Conservation (phyloP, 345 rosid genomes). For the Salix arbutifolia region DNA sequence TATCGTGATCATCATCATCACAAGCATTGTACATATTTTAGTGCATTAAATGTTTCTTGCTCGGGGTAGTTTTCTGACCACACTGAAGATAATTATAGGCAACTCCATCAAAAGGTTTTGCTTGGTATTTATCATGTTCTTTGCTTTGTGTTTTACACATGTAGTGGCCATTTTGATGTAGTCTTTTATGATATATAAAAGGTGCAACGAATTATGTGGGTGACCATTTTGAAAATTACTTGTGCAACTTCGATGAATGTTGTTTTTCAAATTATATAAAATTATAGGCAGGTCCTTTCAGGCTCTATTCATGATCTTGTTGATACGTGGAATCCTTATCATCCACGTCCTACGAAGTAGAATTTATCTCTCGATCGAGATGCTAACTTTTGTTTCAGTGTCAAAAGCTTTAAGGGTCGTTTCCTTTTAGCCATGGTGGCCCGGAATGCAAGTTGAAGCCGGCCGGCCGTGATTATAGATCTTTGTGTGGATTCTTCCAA, state of each 20-base stretch:
- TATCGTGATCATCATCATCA: no score
- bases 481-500: slow-evolving; percentile 2
- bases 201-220: neutral
- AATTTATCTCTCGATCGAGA: slow-evolving; percentile 7
- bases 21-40: no score
- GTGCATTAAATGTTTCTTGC: no score
- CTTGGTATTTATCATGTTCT: neutral
- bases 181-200: no score
- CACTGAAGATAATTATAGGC: no score
- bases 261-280: neutral
- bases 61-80: no score
- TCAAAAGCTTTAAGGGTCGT: slow-evolving; percentile 16
- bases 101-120: no score
- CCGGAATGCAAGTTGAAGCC: slow-evolving; percentile 27
- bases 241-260: neutral
- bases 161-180: no score
- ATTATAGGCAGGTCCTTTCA: neutral
- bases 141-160: neutral
- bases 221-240: neutral
- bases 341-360: slow-evolving; percentile 29
- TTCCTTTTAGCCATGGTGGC: slow-evolving; percentile 1
- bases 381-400: slow-evolving; percentile 16
- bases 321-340: slow-evolving; percentile 40
- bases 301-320: neutral
- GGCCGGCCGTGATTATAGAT: no score